Evolutionary conservation across 73 alveolate genomes (phyloP), one percentile per base, ranked within the genome.

Genomic region (Stentor coeruleus): DNA sequence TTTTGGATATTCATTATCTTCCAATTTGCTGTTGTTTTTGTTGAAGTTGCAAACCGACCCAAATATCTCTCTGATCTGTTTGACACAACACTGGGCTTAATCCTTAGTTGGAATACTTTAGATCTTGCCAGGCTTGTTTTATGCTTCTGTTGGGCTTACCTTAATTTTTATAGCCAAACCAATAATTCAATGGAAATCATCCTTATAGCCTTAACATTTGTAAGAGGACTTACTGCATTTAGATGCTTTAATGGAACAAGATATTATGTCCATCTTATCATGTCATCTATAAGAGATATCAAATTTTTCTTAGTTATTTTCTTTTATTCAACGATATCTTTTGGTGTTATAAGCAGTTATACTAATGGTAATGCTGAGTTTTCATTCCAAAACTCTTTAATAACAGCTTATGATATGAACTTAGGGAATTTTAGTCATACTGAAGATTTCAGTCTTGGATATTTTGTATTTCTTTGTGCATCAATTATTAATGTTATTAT

Each of bases 141-240:
- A 11, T 49, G 66, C 20, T 11, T 49, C 6, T 11, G 6, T 20
- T 49, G 66, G 66, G 6, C 20, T 6, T 11, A 11, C 20, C 20
- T 20, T 49, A 6, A 49, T 11, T 49, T 49, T 49, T 11, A 49
- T 49, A 6, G 66, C 66, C 6, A 6, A 49, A 49, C 66, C 20
- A 20, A 49, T 49, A 11, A 11, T 11, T 6, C 66, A 11, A 49
- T 49, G 6, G 20, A 6, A 6, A 11, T 11, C 20, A 49, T 20
- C 20, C 66, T 49, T 6, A 20, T 20, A 49, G 66, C 20, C 66
- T 49, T 49, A 49, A 49, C 20, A 49, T 49, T 49, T 11, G 6
- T 49, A 49, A 49, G 66, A 49, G 66, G 66, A 11, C 66, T 49
- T 6, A 49, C 66, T 49, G 66, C 66, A 49, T 49, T 49, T 20